Evolutionary conservation across 2,329 filamentous ascomycete genomes (phyloP), one percentile per base, ranked within the genome.

Genomic region (Eutypella sp.): DNA sequence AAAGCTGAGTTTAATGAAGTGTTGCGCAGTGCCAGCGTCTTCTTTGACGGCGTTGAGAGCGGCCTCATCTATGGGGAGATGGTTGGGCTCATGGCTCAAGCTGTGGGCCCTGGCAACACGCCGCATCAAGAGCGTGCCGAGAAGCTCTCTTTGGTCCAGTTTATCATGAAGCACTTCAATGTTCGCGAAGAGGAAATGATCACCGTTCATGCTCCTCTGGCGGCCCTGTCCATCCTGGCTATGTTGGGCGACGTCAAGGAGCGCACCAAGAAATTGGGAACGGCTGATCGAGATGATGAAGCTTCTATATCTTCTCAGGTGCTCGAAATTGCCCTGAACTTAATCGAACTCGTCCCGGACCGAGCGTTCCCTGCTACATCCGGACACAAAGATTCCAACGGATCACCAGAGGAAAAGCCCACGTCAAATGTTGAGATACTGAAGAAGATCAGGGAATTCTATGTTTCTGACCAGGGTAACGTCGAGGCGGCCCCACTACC

Each of bases 1-100:
- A 85, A 85, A 58, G 68, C 78, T 6, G 82, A 92, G 47, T 89
- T 93, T 50, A 76, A 82, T 13, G 93, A 99, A 64, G 90, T 97
- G 3, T 76, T 97, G 54, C 83, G 89, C 55, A 97, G 92, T 62
- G 93, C 92, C 5, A 95, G 87, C 61, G 85, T 93, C 34, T 99
- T 99, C 68, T 99, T 99, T 56, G 93, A 99, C 61, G 92, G 92
- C 5, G 92, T 97, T 33, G 93, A 99, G 67, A 95, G 91, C 57
- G 86, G 87, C 7, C 73, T 97, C 18, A 96, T 99, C 40, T 99
- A 95, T 73, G 84, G 85, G 40, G 89, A 95, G 61, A 75, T 96
- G 46, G 71, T 89, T 46, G 73, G 80, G 11, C 74, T 93, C 36
- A 71, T 93, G 48, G 74, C 75, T 1, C 75, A 82, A 55, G 72